A percentile compares a stretch with the other conserved stretches of the same genome.
phyloP scores from a whole-genome alignment of 2,329 filamentous ascomycete species.

The Pestalotiopsis sp. region DNA sequence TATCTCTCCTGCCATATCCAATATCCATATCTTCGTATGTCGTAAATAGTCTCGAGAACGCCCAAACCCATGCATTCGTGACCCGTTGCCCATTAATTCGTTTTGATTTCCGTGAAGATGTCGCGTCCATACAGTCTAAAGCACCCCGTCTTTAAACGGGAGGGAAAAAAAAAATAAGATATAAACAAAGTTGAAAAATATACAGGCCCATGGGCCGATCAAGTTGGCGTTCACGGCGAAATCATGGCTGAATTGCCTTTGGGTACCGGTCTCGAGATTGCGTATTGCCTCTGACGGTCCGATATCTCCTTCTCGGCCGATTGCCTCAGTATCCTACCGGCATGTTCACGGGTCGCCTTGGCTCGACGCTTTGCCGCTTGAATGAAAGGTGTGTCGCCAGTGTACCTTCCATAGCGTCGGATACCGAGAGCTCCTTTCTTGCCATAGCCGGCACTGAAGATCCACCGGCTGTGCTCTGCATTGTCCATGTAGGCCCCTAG shows the following conservation, averaged over 20 bases:
- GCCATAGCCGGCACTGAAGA: conserved; percentile 45
- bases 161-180: neutral
- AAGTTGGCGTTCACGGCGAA: neutral
- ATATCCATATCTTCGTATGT: neutral
- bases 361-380: conserved; percentile 23
- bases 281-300: neutral
- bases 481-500: conserved; percentile 58
- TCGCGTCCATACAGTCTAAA: neutral
- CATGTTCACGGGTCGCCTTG: conserved; percentile 8
- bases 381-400: conserved; percentile 25
- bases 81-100: neutral
- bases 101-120: neutral
- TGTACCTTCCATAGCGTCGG: conserved; percentile 30
- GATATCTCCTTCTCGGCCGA: neutral
- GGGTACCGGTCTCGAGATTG: conserved; percentile 16
- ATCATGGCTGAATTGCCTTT: conserved; percentile 17
- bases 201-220: neutral
- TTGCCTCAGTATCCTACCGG: conserved; percentile 14
- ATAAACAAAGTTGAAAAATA: neutral
- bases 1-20: neutral
- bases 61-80: neutral
- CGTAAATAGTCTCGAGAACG: neutral
- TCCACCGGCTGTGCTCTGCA: conserved; percentile 55
- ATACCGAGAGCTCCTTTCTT: conserved; percentile 31
- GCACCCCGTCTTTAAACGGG: neutral